Evolutionary conservation across 2,329 filamentous ascomycete genomes (phyloP).

Genomic region (Aureobasidium namibiae): DNA sequence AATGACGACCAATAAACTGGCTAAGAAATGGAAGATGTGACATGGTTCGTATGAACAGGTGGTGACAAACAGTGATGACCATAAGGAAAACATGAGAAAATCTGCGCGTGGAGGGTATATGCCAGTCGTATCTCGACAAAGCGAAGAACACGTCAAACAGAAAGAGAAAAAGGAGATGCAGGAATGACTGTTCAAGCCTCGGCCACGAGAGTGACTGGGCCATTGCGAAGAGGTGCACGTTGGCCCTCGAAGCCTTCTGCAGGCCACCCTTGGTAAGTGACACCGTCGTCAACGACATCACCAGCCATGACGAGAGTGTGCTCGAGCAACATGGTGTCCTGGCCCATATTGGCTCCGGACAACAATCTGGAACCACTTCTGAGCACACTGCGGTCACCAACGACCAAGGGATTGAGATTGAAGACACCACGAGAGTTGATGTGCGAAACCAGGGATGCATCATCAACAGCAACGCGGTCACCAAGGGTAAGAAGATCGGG

Average conservation of each 20-base stretch:
- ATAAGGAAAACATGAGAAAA: neutral
- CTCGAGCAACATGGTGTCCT: slow-evolving; percentile 47
- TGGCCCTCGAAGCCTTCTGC: slow-evolving; percentile 31
- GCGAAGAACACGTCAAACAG: neutral
- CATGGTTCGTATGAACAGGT: neutral
- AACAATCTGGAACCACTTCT: slow-evolving; percentile 45
- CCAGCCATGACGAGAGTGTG: slow-evolving; percentile 52
- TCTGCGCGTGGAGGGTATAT: neutral
- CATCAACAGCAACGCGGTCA: slow-evolving; percentile 46
- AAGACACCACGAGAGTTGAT: slow-evolving; percentile 51
- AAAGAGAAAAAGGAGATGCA: neutral
- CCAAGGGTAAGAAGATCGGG: slow-evolving; percentile 48
- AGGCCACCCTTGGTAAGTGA: slow-evolving; percentile 50
- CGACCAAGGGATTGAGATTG: slow-evolving; percentile 43
- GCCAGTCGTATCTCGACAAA: neutral
- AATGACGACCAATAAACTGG: neutral
- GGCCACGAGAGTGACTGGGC: neutral
- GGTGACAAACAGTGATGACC: neutral
- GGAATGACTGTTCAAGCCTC: neutral
- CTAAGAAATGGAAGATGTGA: neutral
- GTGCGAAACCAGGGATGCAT: slow-evolving; percentile 49
- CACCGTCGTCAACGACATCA: slow-evolving; percentile 44
- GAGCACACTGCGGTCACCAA: slow-evolving; percentile 46
- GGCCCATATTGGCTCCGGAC: slow-evolving; percentile 45
- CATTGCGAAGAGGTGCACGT: slow-evolving; percentile 4